Evolutionary conservation across 805 yeast species (phyloP), one percentile per base, ranked within the genome.

Genomic region (Teunomyces funiuensis): DNA sequence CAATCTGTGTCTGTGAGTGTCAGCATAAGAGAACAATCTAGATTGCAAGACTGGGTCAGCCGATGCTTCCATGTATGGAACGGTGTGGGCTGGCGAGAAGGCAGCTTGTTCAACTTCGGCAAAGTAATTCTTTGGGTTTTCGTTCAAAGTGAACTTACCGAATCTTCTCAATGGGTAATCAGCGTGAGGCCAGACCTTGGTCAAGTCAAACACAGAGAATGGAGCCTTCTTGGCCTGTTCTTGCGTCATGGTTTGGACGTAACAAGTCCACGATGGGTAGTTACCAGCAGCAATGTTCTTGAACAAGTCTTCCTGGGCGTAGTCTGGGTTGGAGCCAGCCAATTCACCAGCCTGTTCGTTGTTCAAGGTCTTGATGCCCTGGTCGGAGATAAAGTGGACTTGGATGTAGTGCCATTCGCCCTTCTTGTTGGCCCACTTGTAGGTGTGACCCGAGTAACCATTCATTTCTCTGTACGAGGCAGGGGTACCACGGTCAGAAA

Each of bases 131-230:
- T 66, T 63, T 30, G 80, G 80, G 62, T 79, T 79, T 56, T 71
- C 68, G 63, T 80, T 73, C 49, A 80, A 65, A 8, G 71, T 71
- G 44, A 80, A 61, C 55, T 71, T 70, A 49, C 84, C 85, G 58
- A 78, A 73, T 49, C 68, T 67, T 52, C 80, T 66, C 50, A 77
- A 62, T 39, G 83, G 83, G 68, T 67, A 77, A 37, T 77, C 70
- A 47, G 55, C 57, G 55, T 78, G 80, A 23, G 83, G 79, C 83
- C 83, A 77, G 45, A 72, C 63, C 65, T 89, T 89, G 49, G 97
- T 88, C 63, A 88, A 74, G 66, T 88, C 97, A 60, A 86, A 88
- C 33, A 89, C 90, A 5, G 91, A 84, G 68, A 85, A 88, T 59
- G 84, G 83, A 37, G 78, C 77, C 46, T 79, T 66, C 64, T 83